These are phyloP conservation scores for Grosmannia penicillata DNA, from an alignment of 2,329 filamentous ascomycete genomes.

Conservation along the genomic window DNA sequence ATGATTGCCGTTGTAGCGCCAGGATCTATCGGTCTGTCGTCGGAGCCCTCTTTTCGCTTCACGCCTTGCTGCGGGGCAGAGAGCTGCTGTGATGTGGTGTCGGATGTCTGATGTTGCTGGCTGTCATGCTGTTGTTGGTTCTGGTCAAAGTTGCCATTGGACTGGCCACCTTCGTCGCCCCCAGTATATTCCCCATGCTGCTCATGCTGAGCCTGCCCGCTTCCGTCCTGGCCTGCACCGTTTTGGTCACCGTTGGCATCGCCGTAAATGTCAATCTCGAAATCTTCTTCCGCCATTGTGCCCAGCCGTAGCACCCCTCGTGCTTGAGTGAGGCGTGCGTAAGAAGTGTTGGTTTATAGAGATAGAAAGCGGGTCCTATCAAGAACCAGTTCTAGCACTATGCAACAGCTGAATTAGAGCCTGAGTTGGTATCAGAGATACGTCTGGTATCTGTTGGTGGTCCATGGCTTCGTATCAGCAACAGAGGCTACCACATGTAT, in stretches of 20 bases:
- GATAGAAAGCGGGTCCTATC: constrained; percentile 7
- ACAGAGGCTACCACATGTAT: constrained; percentile 7
- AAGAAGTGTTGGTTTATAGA: not conserved
- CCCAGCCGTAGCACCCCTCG: not conserved
- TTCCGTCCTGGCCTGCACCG: constrained; percentile 16
- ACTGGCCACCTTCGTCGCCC: constrained; percentile 22
- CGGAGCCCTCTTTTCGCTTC: constrained; percentile 46
- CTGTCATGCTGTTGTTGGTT: constrained; percentile 10
- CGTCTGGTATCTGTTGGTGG: constrained; percentile 9
- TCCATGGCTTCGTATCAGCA: constrained; percentile 11
- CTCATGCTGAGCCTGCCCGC: constrained; percentile 4
- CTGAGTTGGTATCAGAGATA: constrained; percentile 9
- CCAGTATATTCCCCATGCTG: constrained; percentile 12
- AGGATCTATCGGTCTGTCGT: constrained; percentile 43
- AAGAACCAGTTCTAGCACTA: not conserved
- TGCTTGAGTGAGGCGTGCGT: too few species aligned
- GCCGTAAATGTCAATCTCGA: constrained; percentile 60
- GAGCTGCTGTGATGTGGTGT: constrained; percentile 12
- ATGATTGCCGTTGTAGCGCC: constrained; percentile 57
- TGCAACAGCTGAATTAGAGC: constrained; percentile 9
- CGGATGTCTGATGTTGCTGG: constrained; percentile 7
- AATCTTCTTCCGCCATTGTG: constrained; percentile 54
- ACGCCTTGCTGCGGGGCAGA: constrained; percentile 35
- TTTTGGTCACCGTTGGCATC: constrained; percentile 36
- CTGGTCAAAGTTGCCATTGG: constrained; percentile 15